Evolutionary conservation across 2,329 filamentous ascomycete genomes (phyloP), one percentile per base, ranked within the genome.

Genomic region (Teratosphaeria gauchensis): DNA sequence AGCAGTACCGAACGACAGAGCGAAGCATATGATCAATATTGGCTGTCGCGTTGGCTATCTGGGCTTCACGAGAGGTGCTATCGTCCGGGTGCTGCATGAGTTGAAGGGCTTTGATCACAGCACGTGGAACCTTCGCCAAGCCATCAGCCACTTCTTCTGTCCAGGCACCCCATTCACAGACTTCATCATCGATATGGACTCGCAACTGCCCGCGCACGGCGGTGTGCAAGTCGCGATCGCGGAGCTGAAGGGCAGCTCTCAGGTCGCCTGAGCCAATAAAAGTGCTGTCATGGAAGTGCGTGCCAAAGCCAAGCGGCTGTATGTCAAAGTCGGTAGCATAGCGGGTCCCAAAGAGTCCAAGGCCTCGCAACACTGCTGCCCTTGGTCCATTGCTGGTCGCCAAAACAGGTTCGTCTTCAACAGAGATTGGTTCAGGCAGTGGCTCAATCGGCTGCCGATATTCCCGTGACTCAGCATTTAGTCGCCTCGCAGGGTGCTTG

Each of bases 181-280:
- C 60, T 2, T 67, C 64, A 24, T 70, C 66, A 14, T 68, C 68
- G 33, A 77, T 61, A 7, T 65, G 62, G 21, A 84, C 70, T 5
- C 65, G 65, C 56, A 73, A 69, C 65, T 71, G 67, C 14, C 77
- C 76, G 42, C 69, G 68, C 54, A 68, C 64, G 32, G 69, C 64
- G 54, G 3, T 46, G 60, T 82, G 77, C 30, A 83, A 60, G 62
- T 80, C 68, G 48, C 78, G 71, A 6, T 68, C 63, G 21, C 58
- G 55, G 11, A 80, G 19, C 11, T 70, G 62, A 4, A 85, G 63
- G 38, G 77, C 77, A 38, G 73, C 74, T 16, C 70, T 66, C 53
- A 85, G 77, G 30, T 80, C 78, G 2, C 80, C 81, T 63, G 81
- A 82, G 31, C 83, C 83, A 59, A 85, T 73, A 60, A 85, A 82